Base-by-base conservation (phyloP, 2,329 filamentous ascomycete genomes). In the Ophioceras dolichostomum region DNA sequence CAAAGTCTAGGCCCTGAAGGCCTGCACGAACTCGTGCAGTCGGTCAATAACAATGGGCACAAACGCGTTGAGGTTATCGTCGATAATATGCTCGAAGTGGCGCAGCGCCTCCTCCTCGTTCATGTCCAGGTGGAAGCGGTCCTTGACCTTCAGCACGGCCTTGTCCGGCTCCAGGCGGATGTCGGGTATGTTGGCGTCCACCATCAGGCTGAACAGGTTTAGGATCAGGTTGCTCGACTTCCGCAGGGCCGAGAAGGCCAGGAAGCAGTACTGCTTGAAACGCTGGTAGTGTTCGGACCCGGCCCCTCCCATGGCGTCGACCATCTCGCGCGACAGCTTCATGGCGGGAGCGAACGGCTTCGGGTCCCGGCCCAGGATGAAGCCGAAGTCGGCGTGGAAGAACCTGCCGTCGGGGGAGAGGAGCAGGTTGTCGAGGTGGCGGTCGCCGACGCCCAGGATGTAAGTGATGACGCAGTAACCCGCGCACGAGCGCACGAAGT, bases 401-500 rank as follows among this genome's bases (percentile, higher is more conserved):
- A 98, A 98, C 58, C 93, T 86, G 0, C 78, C 91, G 47, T 88
- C 82, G 1, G 91, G 88, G 0, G 87, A 76, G 5, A 98, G 75
- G 19, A 98, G 76, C 1, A 98, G 74, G 51, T 98, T 98, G 56
- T 98, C 91, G 3, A 96, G 71, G 59, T 98, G 91, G 2, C 91
- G 79, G 55, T 98, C 91, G 16, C 91, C 91, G 3, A 98, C 91
- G 22, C 91, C 93, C 10, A 98, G 74, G 13, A 98, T 83, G 57
- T 98, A 98, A 0, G 93, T 98, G 47, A 98, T 95, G 12, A 98
- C 91, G 57, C 91, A 96, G 61, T 98, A 98, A 24, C 91, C 91
- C 1, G 91, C 91, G 53, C 91, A 95, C 0, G 87, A 94, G 54
- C 88, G 89, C 53, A 96, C 79, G 54, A 94, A 98, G 1, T 82